phyloP scores from a whole-genome alignment of 805 yeast species.

The Aciculoconidium aculeatum region DNA sequence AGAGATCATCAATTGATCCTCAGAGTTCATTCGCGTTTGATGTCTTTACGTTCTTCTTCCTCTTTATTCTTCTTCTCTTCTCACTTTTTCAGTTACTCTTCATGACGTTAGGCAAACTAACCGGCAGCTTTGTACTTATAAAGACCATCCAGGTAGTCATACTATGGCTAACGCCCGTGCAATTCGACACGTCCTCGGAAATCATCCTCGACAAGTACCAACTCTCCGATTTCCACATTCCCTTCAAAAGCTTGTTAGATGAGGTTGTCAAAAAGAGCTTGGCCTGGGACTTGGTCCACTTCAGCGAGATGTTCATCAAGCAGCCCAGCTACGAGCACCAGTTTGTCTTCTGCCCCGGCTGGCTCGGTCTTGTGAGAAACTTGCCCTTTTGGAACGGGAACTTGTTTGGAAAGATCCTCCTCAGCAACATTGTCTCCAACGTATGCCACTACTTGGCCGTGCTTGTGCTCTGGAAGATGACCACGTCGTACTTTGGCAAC shows the following conservation, averaged over 20 bases:
- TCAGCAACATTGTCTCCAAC: constrained; percentile 48
- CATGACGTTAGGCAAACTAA: constrained; percentile 8
- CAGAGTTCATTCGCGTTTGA: too few relatives aligned
- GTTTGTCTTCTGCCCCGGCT: constrained; percentile 77
- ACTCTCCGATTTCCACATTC: too few relatives aligned
- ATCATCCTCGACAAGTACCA: constrained; percentile 24
- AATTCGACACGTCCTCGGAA: constrained; percentile 45
- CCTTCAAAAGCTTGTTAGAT: constrained; percentile 4
- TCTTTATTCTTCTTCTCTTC: too few relatives aligned
- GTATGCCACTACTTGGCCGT: constrained; percentile 45
- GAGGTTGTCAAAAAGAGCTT: constrained; percentile 47
- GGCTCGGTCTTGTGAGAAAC: constrained; percentile 51
- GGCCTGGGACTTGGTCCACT: constrained; percentile 86
- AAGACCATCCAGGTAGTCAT: constrained; percentile 35
- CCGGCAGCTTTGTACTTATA: constrained; percentile 19
- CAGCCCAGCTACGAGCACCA: constrained; percentile 75
- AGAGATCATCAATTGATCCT: too few relatives aligned
- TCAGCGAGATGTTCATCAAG: constrained; percentile 48
- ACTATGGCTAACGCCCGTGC: constrained; percentile 35
- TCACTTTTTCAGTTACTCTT: background rate
- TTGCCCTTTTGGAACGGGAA: constrained; percentile 17
- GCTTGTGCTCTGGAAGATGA: constrained; percentile 44
- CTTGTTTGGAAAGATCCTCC: constrained; percentile 40
- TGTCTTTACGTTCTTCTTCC: too few relatives aligned
- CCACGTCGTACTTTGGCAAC: constrained; percentile 23